Conservation (phyloP, 1,139 yeast species). For the Pichia sp. region DNA sequence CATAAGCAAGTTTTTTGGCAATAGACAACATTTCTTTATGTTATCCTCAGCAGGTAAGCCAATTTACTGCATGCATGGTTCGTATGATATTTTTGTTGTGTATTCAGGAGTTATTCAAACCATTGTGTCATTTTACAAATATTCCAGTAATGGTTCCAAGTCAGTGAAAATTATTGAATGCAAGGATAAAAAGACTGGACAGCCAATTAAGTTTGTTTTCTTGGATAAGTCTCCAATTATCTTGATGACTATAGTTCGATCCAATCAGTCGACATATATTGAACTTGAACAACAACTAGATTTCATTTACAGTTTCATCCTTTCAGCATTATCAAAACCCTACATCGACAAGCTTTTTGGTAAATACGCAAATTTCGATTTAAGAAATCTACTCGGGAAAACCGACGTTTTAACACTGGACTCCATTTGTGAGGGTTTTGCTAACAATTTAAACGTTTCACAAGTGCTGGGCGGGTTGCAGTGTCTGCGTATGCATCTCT, state of each 20-base stretch:
- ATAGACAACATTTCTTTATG: slow-evolving; percentile 68
- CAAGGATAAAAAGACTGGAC: slow-evolving; percentile 24
- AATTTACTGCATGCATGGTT: slow-evolving; percentile 75
- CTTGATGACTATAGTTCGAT: slow-evolving; percentile 66
- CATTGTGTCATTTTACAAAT: slow-evolving; percentile 57
- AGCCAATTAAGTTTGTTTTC: slow-evolving; percentile 52
- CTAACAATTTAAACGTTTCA: slow-evolving; percentile 45
- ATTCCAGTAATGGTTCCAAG: slow-evolving; percentile 32
- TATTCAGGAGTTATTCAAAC: slow-evolving; percentile 74
- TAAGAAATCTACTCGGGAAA: slow-evolving; percentile 70
- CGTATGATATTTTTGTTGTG: slow-evolving; percentile 65
- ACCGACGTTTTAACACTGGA: slow-evolving; percentile 63
- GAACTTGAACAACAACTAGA: slow-evolving; percentile 65
- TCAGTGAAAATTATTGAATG: slow-evolving; percentile 39
- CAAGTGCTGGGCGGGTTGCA: slow-evolving; percentile 59
- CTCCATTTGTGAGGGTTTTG: slow-evolving; percentile 53
- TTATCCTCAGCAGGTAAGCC: slow-evolving; percentile 94
- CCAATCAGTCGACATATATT: slow-evolving; percentile 36
- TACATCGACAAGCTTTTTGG: slow-evolving; percentile 65
- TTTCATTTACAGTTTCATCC: slow-evolving; percentile 70
- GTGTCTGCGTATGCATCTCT: slow-evolving; percentile 46
- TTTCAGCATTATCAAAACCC: slow-evolving; percentile 75
- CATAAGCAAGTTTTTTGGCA: slow-evolving; percentile 38
- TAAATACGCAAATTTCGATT: slow-evolving; percentile 74
- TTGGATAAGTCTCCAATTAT: slow-evolving; percentile 65